Percentiles rank a stretch among this genome's conserved stretches.
phyloP scores from a whole-genome alignment of 805 yeast genomes.

The Ogataea pini region DNA sequence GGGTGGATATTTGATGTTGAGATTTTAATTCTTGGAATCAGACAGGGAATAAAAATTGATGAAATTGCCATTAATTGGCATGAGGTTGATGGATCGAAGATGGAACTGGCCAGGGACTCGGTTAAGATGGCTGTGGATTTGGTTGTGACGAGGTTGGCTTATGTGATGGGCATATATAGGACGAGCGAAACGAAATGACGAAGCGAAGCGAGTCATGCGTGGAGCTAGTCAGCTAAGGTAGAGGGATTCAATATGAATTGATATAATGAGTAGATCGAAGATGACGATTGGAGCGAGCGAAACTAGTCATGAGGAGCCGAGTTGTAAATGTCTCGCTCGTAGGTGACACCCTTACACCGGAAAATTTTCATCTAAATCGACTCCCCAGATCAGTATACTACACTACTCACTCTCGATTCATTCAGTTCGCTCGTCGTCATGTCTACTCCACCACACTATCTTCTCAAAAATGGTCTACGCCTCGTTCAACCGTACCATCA shows the following conservation, averaged over 20 bases:
- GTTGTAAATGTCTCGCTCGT: too few species aligned
- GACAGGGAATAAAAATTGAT: constrained; percentile 62
- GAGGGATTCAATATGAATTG: too few species aligned
- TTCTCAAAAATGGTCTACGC: constrained; percentile 38
- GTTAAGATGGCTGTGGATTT: constrained; percentile 92
- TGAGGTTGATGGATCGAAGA: constrained; percentile 93
- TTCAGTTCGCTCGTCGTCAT: not conserved
- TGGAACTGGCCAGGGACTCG: constrained; percentile 87
- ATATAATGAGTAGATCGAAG: too few species aligned
- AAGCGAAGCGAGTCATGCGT: not conserved
- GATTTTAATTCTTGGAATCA: constrained; percentile 74
- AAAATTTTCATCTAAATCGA: not conserved
- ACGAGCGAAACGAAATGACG: not conserved
- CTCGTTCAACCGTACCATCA: constrained; percentile 44
- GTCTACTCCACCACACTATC: constrained; percentile 28
- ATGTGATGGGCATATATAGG: constrained; percentile 73
- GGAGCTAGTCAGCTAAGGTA: too few species aligned
- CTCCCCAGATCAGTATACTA: too few species aligned
- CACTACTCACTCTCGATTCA: not conserved
- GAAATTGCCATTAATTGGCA: constrained; percentile 96
- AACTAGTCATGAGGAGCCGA: too few species aligned
- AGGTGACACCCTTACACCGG: not conserved
- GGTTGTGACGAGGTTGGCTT: constrained; percentile 87
- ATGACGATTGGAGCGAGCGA: not conserved
- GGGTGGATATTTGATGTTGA: constrained; percentile 99